Evolutionary conservation across 257 asterid genomes (phyloP).

Genomic region (Thymus mandschuricus): DNA sequence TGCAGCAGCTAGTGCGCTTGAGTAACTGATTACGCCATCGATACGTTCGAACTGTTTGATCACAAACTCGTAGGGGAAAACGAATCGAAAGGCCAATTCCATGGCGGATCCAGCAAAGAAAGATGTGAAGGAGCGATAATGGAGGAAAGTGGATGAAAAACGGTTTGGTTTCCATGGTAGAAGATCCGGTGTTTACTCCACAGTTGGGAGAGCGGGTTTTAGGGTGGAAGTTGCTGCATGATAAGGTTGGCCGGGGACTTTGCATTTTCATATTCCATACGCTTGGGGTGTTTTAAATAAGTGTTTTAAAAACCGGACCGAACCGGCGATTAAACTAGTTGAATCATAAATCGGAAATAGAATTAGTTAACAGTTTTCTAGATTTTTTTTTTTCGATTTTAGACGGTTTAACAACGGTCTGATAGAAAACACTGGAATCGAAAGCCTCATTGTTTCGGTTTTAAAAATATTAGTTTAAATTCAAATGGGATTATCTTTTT

Average conservation of each 20-base stretch:
- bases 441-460: no score
- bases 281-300: no score
- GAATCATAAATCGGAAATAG: no score
- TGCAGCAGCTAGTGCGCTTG: not conserved
- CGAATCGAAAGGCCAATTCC: not conserved
- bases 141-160: not conserved
- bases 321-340: no score
- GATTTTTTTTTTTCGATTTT: no score
- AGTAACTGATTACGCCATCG: not conserved
- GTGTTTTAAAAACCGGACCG: no score
- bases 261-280: not conserved
- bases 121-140: not conserved
- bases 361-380: no score
- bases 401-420: no score
- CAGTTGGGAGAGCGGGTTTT: conserved; percentile 27
- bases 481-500: no score
- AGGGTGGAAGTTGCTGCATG: conserved; percentile 15
- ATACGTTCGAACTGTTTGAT: not conserved
- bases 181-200: conserved; percentile 25
- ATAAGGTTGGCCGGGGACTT: not conserved
- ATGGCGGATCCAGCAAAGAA: not conserved
- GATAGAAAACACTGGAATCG: no score
- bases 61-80: not conserved
- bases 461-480: no score
- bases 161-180: not conserved